Conservation (phyloP, 1,139 yeast species). For the Blastobotrys raffinosifermentans region DNA sequence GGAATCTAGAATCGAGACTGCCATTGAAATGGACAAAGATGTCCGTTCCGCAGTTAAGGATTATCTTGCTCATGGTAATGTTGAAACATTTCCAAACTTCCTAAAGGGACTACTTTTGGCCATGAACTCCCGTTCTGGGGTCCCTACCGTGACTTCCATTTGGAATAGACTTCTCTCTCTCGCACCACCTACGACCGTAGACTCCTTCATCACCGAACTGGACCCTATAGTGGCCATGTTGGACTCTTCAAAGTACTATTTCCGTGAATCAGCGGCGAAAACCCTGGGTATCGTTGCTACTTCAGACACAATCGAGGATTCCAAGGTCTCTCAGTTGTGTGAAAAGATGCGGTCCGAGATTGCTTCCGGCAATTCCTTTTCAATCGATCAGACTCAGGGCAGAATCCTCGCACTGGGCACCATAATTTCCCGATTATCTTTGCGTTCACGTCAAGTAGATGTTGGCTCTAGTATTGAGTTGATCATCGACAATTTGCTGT, state of each 20-base stretch:
- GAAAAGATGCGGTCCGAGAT: not conserved
- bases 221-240: conserved; percentile 18
- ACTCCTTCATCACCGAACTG: conserved; percentile 7
- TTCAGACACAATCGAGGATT: conserved; percentile 33
- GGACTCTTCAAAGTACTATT: conserved; percentile 25
- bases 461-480: conserved; percentile 1
- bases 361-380: not conserved
- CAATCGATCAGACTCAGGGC: conserved; percentile 5
- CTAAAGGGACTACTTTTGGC: conserved; percentile 1
- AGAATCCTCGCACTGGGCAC: conserved; percentile 9
- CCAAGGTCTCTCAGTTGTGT: conserved; percentile 15
- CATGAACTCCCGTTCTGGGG: conserved; percentile 11
- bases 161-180: conserved; percentile 25
- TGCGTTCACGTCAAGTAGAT: conserved; percentile 13
- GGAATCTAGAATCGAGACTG: conserved; percentile 66
- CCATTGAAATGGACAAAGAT: conserved; percentile 53
- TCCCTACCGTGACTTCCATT: conserved; percentile 23
- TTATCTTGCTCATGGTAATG: conserved; percentile 16
- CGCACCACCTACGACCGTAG: conserved; percentile 25
- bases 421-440: conserved; percentile 12
- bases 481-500: conserved; percentile 15
- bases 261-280: conserved; percentile 37
- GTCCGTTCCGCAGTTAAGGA: conserved; percentile 40
- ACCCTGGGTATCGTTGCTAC: conserved; percentile 54
- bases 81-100: conserved; percentile 11